phyloP scores from a whole-genome alignment of 2,329 filamentous ascomycete genomes.

The Sporothrix humicola region DNA sequence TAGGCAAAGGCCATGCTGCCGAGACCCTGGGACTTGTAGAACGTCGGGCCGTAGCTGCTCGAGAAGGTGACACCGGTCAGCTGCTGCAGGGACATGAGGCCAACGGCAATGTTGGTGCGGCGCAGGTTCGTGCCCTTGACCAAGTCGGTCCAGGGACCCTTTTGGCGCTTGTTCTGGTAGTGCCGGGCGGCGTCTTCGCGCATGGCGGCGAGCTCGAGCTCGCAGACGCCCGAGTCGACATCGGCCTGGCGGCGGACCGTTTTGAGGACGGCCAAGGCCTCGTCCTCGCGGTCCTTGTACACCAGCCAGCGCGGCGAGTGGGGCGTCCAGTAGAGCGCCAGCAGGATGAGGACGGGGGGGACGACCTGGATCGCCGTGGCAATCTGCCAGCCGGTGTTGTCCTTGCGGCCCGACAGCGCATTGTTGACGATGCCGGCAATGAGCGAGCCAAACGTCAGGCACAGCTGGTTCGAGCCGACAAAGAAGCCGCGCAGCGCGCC shows the following conservation, averaged over 20 bases:
- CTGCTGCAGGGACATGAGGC: slow-evolving; percentile 27
- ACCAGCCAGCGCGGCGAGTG: slow-evolving; percentile 59
- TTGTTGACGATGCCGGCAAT: slow-evolving; percentile 30
- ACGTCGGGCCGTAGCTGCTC: slow-evolving; percentile 28
- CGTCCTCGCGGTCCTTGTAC: slow-evolving; percentile 57
- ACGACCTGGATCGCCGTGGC: slow-evolving; percentile 40
- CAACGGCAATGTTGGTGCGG: slow-evolving; percentile 31
- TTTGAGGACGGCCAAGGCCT: slow-evolving; percentile 60
- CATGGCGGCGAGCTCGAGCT: slow-evolving; percentile 28
- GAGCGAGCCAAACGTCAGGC: slow-evolving; percentile 28
- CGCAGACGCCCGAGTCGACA: slow-evolving; percentile 23
- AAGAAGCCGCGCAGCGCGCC: slow-evolving; percentile 58
- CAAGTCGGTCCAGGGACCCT: slow-evolving; percentile 24
- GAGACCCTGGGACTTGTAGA: slow-evolving; percentile 26
- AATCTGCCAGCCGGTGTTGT: slow-evolving; percentile 28
- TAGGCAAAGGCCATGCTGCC: slow-evolving; percentile 27
- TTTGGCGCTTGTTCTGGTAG: background rate
- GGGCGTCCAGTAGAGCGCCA: slow-evolving; percentile 38
- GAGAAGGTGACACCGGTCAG: slow-evolving; percentile 28
- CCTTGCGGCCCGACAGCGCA: background rate
- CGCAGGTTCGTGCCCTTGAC: slow-evolving; percentile 23
- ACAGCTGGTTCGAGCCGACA: slow-evolving; percentile 30
- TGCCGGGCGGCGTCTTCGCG: slow-evolving; percentile 22
- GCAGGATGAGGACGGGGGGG: slow-evolving; percentile 21
- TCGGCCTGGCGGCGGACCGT: slow-evolving; percentile 42